Base-by-base conservation (phyloP, 352 stramenopile genomes). In the Globisporangium yorkense region DNA sequence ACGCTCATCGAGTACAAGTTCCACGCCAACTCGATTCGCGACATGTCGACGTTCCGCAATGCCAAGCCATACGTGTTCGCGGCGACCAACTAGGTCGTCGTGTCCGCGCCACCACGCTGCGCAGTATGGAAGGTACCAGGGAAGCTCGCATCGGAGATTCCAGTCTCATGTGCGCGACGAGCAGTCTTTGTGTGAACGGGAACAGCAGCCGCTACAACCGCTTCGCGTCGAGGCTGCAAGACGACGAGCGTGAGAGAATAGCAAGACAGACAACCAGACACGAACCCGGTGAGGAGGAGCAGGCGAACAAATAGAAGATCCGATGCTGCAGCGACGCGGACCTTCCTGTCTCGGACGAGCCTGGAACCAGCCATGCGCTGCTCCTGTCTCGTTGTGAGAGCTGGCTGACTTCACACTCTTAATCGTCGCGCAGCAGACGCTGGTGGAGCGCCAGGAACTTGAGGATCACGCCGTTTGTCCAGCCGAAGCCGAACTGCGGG, bases 1-100 rank as follows among this genome's bases (percentile, higher is more conserved):
- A 97, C 91, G 61, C 77, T 97, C 57, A 95, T 97, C 56, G 91
- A 97, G 75, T 97, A 97, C 82, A 97, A 97, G 74, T 92, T 96
- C 68, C 89, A 97, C 74, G 74, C 88, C 37, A 91, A 95, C 70
- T 94, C 83, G 67, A 94, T 97, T 67, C 77, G 89, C 55, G 91
- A 97, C 75, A 96, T 96, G 81, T 96, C 85, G 56, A 97, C 91
- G 16, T 97, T 97, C 76, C 84, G 91, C 60, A 97, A 96, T 67
- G 89, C 89, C 59, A 96, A 97, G 77, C 75, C 84, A 31, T 97
- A 96, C 70, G 89, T 96, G 47, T 96, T 97, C 56, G 84, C 69
- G 41, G 66, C 58, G 44, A 65, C 65, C 61, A 88, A 87, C 70
- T 90, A 87, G 52, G 44, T n/a, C 1, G 44, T 13, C 20, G 16